Base-by-base conservation (phyloP, 352 stramenopile species). In the Pythium myriotylum region DNA sequence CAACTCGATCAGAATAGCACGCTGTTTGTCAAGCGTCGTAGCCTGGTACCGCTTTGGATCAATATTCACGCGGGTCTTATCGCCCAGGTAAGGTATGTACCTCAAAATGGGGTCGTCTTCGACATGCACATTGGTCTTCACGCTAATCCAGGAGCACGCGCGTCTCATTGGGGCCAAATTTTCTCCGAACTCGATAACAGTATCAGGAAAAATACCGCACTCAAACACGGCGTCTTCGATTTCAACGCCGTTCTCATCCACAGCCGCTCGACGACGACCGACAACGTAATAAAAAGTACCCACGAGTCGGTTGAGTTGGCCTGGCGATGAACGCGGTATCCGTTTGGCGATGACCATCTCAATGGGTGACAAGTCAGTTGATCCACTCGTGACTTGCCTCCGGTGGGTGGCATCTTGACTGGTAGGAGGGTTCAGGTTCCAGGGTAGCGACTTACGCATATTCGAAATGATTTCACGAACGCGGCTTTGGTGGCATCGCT, bases 41-140 rank as follows among this genome's bases (percentile, higher is more conserved):
- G 67, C 72, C 0, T 70, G 62, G 37, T 91, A 91, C 0, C 77
- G 69, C 33, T 86, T 74, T 20, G 81, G 84, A 41, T 89, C 78
- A 46, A 91, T 81, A 7, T 73, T 67, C 54, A 91, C 56, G 3
- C 57, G 65, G 4, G 70, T 65, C 22, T 80, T 70, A 17, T 97
- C 89, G 17, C 90, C 90, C 61, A 98, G 81, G 64, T 97, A 97
- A 3, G 92, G 92, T 9, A 97, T 77, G 54, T 95, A 93, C 13
- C 84, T 77, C 50, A 98, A 68, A 32, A 94, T 78, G 4, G 81
- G 74, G 51, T 97, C 84, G 66, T 97, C 89, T 13, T 93, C 84
- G 1, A 89, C 79, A 40, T 77, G 80, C 29, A 84, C 70, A 46
- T 89, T 92, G 22, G 81, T 91, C 24, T 79, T 80, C 12, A 96